A percentile compares a stretch with the other conserved stretches of the same genome.
These are phyloP conservation scores for Fusarium pseudocircinatum DNA, from an alignment of 2,329 filamentous ascomycete genomes.

Conservation along the genomic window DNA sequence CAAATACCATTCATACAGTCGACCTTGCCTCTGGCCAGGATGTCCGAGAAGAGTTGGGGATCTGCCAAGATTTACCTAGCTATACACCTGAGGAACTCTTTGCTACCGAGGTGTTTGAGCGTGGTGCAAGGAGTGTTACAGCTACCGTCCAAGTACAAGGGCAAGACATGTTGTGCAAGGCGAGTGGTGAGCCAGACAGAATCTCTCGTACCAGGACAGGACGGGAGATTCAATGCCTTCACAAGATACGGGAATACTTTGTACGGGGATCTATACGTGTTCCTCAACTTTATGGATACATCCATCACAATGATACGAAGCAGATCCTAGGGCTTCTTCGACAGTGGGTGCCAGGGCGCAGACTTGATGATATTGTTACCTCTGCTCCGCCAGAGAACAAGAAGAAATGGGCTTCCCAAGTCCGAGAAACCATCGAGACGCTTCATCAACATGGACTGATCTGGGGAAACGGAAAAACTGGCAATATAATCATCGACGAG, in stretches of 20 bases:
- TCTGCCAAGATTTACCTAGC: background rate
- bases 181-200: background rate
- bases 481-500: background rate
- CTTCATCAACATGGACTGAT: background rate
- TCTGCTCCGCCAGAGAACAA: fast-evolving
- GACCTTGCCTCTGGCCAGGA: background rate
- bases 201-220: fast-evolving
- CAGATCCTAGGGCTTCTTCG: background rate
- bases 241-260: background rate
- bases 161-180: background rate
- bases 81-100: background rate
- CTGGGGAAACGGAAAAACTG: background rate
- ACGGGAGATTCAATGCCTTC: background rate
- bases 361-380: background rate
- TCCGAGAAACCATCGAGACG: fast-evolving
- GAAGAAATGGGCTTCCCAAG: background rate
- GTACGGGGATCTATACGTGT: background rate
- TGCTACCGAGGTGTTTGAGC: fast-evolving
- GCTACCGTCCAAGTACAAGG: background rate
- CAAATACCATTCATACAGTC: background rate
- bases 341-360: background rate
- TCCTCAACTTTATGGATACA: background rate
- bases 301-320: background rate
- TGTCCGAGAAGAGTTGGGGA: background rate
- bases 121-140: background rate